These are phyloP conservation scores for Dendrobium officinale DNA, from an alignment of 106 monocot genomes.

Conservation along the genomic window DNA sequence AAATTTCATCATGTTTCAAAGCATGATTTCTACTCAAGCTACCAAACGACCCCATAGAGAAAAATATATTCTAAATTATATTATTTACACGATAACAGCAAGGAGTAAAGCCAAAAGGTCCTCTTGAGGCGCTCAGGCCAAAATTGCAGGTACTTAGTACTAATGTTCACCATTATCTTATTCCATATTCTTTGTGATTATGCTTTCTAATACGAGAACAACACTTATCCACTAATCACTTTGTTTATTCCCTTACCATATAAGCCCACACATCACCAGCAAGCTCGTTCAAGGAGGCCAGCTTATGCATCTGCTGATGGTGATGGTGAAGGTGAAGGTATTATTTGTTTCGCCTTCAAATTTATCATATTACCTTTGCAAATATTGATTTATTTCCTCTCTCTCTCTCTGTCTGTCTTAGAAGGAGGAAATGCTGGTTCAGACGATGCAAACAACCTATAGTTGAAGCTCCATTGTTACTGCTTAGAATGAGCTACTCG, in stretches of 20 bases:
- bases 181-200: too few relatives aligned
- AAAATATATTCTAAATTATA: background rate
- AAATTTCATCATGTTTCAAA: too few relatives aligned
- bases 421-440: constrained; percentile 40
- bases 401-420: constrained; percentile 3
- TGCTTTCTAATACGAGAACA: too few relatives aligned
- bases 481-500: background rate
- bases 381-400: background rate
- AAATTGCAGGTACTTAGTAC: constrained; percentile 65
- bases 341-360: background rate
- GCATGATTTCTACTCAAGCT: too few relatives aligned
- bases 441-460: constrained; percentile 29
- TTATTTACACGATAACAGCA: constrained; percentile 44
- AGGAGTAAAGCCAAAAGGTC: constrained; percentile 90
- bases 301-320: constrained; percentile 62
- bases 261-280: constrained; percentile 86
- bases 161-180: background rate
- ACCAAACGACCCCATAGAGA: too few relatives aligned
- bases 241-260: background rate
- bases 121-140: constrained; percentile 87
- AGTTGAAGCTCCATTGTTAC: background rate
- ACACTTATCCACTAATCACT: background rate
- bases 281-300: constrained; percentile 62
- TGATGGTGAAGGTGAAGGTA: constrained; percentile 58
- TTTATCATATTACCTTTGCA: background rate